These are phyloP conservation scores for Pseudocercospora crystallina DNA, from an alignment of 2,329 filamentous ascomycete species.

Conservation along the genomic window DNA sequence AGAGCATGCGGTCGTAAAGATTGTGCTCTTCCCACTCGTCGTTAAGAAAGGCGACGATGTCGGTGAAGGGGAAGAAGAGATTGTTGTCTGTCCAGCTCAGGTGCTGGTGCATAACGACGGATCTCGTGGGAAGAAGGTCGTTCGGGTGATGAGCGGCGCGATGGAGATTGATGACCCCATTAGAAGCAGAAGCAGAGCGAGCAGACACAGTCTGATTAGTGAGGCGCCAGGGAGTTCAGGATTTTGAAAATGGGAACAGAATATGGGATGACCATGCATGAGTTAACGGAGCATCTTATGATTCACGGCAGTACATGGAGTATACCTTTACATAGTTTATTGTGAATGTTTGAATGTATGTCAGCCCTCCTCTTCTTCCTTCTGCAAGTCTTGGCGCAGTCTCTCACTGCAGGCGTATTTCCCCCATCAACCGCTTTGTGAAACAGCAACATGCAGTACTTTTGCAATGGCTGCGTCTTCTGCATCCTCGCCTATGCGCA, in stretches of 20 bases:
- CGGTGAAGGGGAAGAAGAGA: conserved; percentile 86
- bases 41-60: conserved; percentile 92
- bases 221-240: conserved; percentile 24
- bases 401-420: too few species aligned
- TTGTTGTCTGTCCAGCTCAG: conserved; percentile 92
- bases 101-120: conserved; percentile 65
- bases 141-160: conserved; percentile 50
- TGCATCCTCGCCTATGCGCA: too few species aligned
- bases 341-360: background rate
- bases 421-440: too few species aligned
- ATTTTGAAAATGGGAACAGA: conserved; percentile 16
- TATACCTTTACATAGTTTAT: conserved; percentile 1
- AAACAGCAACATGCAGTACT: background rate
- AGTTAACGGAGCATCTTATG: conserved; percentile 7
- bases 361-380: too few species aligned
- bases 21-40: conserved; percentile 93
- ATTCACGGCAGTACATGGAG: conserved; percentile 1
- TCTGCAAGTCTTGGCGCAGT: too few species aligned
- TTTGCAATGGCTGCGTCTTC: too few species aligned
- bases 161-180: conserved; percentile 47
- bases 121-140: conserved; percentile 46
- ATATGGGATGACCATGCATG: conserved; percentile 6
- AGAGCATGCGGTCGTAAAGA: conserved; percentile 74
- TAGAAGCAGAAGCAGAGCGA: conserved; percentile 24
- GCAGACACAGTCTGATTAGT: conserved; percentile 33